These are phyloP conservation scores for Pseudopyrenochaeta lycopersici DNA, from an alignment of 2,329 filamentous ascomycete genomes.

Conservation along the genomic window DNA sequence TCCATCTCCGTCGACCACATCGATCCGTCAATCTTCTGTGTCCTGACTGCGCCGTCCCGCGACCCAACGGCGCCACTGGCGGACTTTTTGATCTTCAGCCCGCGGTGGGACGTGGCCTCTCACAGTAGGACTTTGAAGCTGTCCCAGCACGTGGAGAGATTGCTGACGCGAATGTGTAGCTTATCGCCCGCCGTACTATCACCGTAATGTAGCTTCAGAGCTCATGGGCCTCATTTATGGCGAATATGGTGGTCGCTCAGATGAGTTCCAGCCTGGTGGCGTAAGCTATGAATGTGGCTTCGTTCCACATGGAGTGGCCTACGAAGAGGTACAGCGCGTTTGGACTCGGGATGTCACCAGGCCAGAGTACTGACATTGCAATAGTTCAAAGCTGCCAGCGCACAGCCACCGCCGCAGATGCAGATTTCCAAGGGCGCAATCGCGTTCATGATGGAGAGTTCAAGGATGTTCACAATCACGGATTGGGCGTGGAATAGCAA, in stretches of 20 bases:
- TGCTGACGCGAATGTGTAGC: conserved; percentile 12
- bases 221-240: conserved; percentile 72
- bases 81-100: conserved; percentile 72
- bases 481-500: conserved; percentile 47
- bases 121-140: conserved; percentile 49
- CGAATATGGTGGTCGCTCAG: conserved; percentile 60
- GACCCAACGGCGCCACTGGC: conserved; percentile 69
- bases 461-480: conserved; percentile 46
- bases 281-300: conserved; percentile 74
- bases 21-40: conserved; percentile 79
- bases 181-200: conserved; percentile 64
- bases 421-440: conserved; percentile 62
- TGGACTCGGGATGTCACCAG: too few species aligned
- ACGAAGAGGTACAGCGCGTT: conserved; percentile 54
- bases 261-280: conserved; percentile 68
- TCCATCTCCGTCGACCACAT: conserved; percentile 79
- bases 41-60: conserved; percentile 67
- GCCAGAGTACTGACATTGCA: not conserved
- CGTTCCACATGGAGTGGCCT: conserved; percentile 71
- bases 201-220: conserved; percentile 72
- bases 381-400: conserved; percentile 62
- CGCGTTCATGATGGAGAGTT: conserved; percentile 71
- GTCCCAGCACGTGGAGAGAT: not conserved
- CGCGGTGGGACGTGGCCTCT: conserved; percentile 69
- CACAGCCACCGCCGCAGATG: conserved; percentile 52